Base-by-base conservation (phyloP, 495 filamentous ascomycete species). In the Penicilliopsis zonata region DNA sequence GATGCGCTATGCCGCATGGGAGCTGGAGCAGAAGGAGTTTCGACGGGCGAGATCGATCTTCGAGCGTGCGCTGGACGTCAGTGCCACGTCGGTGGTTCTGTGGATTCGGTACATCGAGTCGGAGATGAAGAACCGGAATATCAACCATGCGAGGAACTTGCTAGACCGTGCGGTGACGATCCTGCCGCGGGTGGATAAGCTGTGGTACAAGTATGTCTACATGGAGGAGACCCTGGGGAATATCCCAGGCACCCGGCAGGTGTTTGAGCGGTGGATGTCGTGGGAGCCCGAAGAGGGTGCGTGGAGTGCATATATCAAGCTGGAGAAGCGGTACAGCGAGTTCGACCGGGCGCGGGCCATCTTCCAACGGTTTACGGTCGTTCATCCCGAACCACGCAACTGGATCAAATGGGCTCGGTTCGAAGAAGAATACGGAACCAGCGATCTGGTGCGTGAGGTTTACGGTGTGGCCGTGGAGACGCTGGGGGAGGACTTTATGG, bases 361-460 rank as follows among this genome's bases (percentile, higher is more conserved):
- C 32, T 95, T 92, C 55, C 74, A 86, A 45, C 74, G 86, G 10
- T 94, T 94, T 44, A 94, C 86, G 3, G 69, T 86, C 24, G 88
- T 98, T 3, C 92, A 95, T 48, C 86, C 92, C 6, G 88, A 98
- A 47, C 83, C 90, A 20, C 71, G 78, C 53, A 96, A 95, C 42
- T 98, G 92, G 92, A 86, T 96, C 52, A 96, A 95, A 54, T 98
- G 90, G 90, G 78, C 90, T 40, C 76, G 85, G 25, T 98, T 95
- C 44, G 90, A 98, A 51, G 90, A 95, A 55, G 92, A 98, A 46
- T 80, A 73, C 44, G 90, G 90, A 3, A 92, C 86, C 0, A 82
- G 75, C 46, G 90, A 94, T 47, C 48, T 87, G 44, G 90, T 98
- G 4, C 72, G 90, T 24, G 87, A 96, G 39, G 90, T 96, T 5